Evolutionary conservation across 176 grass and related monocot species (phyloP).

Genomic region (Phoenix dactylifera): DNA sequence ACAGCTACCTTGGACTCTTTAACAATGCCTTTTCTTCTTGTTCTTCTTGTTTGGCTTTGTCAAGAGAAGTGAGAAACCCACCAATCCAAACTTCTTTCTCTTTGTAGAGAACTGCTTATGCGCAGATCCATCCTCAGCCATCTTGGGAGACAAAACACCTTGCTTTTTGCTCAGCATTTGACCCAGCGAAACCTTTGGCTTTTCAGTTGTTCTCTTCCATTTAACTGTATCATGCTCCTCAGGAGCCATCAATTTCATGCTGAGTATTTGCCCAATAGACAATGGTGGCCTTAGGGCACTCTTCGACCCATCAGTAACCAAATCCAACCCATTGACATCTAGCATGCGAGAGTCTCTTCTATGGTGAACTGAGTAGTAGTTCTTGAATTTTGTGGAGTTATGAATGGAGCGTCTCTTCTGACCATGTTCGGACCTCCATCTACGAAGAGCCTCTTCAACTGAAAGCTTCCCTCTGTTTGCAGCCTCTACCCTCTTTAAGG

Average conservation of each 20-base stretch:
- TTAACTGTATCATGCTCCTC: conserved; percentile 39
- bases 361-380: conserved; percentile 20
- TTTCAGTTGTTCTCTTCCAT: conserved; percentile 37
- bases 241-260: conserved; percentile 68
- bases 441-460: conserved; percentile 54
- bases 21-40: conserved; percentile 77
- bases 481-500: conserved; percentile 58
- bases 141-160: conserved; percentile 4
- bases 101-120: conserved; percentile 34
- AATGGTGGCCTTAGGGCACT: conserved; percentile 38
- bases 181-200: conserved; percentile 52
- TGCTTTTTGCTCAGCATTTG: conserved; percentile 72
- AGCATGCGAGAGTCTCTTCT: conserved; percentile 11
- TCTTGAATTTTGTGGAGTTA: conserved; percentile 60
- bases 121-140: conserved; percentile 17
- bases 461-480: conserved; percentile 54
- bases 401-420: conserved; percentile 24
- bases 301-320: conserved; percentile 28
- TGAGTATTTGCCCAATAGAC: conserved; percentile 89
- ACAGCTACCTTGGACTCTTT: too few species aligned
- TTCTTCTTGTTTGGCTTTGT: conserved; percentile 57
- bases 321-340: conserved; percentile 16
- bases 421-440: conserved; percentile 48
- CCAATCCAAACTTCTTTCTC: conserved; percentile 70
- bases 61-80: conserved; percentile 50